Evolutionary conservation across 495 filamentous ascomycete genomes (phyloP), one percentile per base, ranked within the genome.

Genomic region (Penicillium longicatenatum): DNA sequence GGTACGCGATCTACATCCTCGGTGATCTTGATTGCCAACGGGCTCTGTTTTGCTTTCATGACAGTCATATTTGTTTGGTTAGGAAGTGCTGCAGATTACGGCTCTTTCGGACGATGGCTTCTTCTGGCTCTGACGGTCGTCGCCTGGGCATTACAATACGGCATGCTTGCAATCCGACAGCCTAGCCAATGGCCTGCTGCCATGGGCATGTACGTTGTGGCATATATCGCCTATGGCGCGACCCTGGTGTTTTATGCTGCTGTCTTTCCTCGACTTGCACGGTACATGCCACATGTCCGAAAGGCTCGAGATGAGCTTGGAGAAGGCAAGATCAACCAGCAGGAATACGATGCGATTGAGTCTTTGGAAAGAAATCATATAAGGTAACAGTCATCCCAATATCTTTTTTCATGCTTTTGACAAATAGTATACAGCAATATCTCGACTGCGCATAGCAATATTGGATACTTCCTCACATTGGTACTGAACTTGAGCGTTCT

Each of bases 401-500:
- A 21, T n/a, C 16, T 4, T 24, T 21, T 46, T 10, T 6, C 39
- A 48, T 30, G 6, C 5, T 22, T 14, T 35, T 55, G 16, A 60
- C 21, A 21, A n/a, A 16, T 33, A 21, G 4, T 16, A 16, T 43
- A 1, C 48, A 79, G 75, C 57, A 78, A 75, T 29, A 69, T 78
- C 6, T 79, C 75, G 3, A 81, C 77, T n/a, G 78, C 76, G 3
- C 78, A 81, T 56, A 79, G 75, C 48, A 79, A 81, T 43, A 79
- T 81, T 44, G 78, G 78, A 44, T 81, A 81, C 54, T 50, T 81
- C 26, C 57, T 77, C 4, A 76, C 74, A 0, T 61, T 79, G 9
- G 69, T 74, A 8, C 63, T 81, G 45, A 81, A 79, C 37, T 60
- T 81, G 29, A 77, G 76, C 50, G 73, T 81, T 11, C 58, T 81